Conservation (phyloP, 2,329 filamentous ascomycete genomes). For the Diplocarpon rosae region DNA sequence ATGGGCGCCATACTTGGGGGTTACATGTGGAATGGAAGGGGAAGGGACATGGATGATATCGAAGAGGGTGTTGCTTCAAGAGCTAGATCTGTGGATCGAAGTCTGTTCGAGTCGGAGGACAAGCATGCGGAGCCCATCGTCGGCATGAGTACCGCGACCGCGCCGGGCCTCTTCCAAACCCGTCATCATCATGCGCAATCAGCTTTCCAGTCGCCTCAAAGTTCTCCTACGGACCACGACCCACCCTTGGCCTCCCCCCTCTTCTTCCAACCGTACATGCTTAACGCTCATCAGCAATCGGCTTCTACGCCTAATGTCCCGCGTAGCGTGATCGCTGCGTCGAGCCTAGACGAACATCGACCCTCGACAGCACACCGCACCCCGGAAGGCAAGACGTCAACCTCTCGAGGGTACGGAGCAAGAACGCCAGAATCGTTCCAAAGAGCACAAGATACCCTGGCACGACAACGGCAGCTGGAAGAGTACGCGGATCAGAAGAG, state of each 20-base stretch:
- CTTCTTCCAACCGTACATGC: constrained; percentile 23
- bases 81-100: constrained; percentile 53
- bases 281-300: constrained; percentile 19
- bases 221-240: constrained; percentile 16
- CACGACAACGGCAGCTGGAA: constrained; percentile 27
- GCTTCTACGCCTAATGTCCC: constrained; percentile 21
- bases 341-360: constrained; percentile 32
- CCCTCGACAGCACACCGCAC: constrained; percentile 38
- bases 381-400: constrained; percentile 30
- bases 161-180: constrained; percentile 42
- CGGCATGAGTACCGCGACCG: constrained; percentile 49
- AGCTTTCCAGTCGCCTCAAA: constrained; percentile 16
- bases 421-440: constrained; percentile 33
- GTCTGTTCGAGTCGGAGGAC: constrained; percentile 46
- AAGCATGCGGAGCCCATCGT: constrained; percentile 55
- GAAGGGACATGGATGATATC: constrained; percentile 26
- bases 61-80: constrained; percentile 40
- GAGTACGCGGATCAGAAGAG: constrained; percentile 28
- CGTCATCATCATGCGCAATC: constrained; percentile 14
- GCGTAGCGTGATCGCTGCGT: constrained; percentile 18
- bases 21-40: constrained; percentile 16
- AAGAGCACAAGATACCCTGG: constrained; percentile 27
- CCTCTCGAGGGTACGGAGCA: constrained; percentile 29
- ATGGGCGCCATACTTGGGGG: constrained; percentile 20
- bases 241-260: constrained; percentile 21